These are phyloP conservation scores for Hepatocystis sp. DNA, from an alignment of 169 alveolate species.

Conservation along the genomic window DNA sequence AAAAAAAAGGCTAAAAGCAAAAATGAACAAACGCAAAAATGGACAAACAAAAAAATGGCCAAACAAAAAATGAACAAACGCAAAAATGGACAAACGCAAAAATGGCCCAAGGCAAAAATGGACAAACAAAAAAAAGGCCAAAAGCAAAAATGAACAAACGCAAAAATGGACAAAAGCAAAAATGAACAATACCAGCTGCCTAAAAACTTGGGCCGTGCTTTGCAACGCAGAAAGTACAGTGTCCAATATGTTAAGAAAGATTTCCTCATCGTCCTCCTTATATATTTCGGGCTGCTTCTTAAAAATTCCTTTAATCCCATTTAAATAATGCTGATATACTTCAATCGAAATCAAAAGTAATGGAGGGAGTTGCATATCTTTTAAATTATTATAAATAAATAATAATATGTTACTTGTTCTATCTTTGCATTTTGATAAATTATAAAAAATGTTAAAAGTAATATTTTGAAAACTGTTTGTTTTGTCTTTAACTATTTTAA, in stretches of 20 bases:
- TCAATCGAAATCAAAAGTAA: conserved; percentile 54
- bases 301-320: conserved; percentile 38
- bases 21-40: too few species aligned
- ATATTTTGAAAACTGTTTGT: conserved; percentile 23
- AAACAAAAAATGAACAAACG: too few species aligned
- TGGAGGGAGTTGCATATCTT: conserved; percentile 46
- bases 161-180: too few species aligned
- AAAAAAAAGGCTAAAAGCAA: too few species aligned
- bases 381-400: conserved; percentile 15
- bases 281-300: conserved; percentile 33
- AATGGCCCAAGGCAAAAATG: too few species aligned
- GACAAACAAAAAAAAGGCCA: too few species aligned
- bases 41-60: too few species aligned
- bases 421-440: conserved; percentile 33
- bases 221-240: conserved; percentile 15
- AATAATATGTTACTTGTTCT: conserved; percentile 13
- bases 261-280: conserved; percentile 11
- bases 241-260: conserved; percentile 25
- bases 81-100: too few species aligned
- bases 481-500: conserved; percentile 28
- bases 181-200: conserved; percentile 35
- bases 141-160: too few species aligned
- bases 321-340: conserved; percentile 54
- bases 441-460: conserved; percentile 42
- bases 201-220: conserved; percentile 34